phyloP scores from a whole-genome alignment of 2,329 filamentous ascomycete species.

The Arthrobotrys sphaeroides region DNA sequence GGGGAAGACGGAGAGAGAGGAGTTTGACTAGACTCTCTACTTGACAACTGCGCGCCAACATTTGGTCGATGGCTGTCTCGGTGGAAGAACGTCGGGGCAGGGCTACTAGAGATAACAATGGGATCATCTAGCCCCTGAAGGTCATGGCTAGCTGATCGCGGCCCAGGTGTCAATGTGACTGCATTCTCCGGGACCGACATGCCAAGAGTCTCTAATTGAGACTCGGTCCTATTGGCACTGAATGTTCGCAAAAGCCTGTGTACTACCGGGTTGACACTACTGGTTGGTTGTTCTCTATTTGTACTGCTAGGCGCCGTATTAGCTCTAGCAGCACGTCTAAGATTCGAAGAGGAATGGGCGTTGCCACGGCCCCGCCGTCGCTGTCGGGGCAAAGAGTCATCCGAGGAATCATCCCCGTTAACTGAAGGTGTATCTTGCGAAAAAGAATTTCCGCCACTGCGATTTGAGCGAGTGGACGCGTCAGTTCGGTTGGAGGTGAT shows the following conservation, averaged over 20 bases:
- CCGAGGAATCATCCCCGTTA: slow-evolving; percentile 50
- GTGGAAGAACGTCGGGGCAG: slow-evolving; percentile 17
- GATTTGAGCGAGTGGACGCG: slow-evolving; percentile 41
- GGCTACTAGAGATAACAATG: slow-evolving; percentile 44
- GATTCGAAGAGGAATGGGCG: slow-evolving; percentile 43
- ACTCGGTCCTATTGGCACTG: slow-evolving; percentile 49
- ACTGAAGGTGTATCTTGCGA: slow-evolving; percentile 52
- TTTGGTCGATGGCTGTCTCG: background rate
- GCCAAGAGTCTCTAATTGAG: slow-evolving; percentile 36
- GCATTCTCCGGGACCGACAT: slow-evolving; percentile 22
- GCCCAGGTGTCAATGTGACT: background rate
- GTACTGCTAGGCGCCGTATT: slow-evolving; percentile 15
- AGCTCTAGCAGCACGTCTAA: slow-evolving; percentile 36
- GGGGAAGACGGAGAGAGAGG: slow-evolving; percentile 5
- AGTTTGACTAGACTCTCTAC: slow-evolving; percentile 10
- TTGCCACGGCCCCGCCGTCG: slow-evolving; percentile 40
- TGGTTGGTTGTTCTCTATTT: slow-evolving; percentile 10
- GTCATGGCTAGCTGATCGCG: slow-evolving; percentile 37
- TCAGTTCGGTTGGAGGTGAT: slow-evolving; percentile 54
- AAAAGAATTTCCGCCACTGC: slow-evolving; percentile 54
- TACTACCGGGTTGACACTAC: slow-evolving; percentile 33
- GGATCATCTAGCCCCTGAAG: slow-evolving; percentile 48
- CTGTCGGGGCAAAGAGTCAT: slow-evolving; percentile 46
- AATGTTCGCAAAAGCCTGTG: slow-evolving; percentile 43
- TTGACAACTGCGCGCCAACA: background rate